phyloP scores from a whole-genome alignment of 208 protist genomes.

The Leptomonas pyrrhocoris region DNA sequence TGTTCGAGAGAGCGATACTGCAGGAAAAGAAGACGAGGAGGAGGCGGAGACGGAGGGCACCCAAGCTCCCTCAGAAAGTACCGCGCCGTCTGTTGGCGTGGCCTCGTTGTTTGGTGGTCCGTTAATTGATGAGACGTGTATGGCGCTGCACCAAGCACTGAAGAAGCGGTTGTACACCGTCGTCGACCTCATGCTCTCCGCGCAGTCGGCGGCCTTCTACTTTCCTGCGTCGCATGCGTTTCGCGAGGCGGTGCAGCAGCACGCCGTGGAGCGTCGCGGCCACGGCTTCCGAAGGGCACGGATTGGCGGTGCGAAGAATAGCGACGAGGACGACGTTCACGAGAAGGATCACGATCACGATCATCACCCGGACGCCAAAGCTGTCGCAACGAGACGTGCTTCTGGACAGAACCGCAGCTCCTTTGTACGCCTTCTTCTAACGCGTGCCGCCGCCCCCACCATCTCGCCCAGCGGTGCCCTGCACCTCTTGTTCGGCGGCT shows the following conservation, averaged over 20 bases:
- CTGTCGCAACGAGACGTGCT: neutral
- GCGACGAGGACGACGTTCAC: neutral
- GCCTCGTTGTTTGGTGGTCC: conserved; percentile 41
- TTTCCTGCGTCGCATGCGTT: conserved; percentile 40
- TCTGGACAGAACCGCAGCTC: conserved; percentile 43
- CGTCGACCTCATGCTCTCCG: conserved; percentile 66
- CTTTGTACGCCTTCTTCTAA: conserved; percentile 68
- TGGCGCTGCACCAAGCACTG: conserved; percentile 60
- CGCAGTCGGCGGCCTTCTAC: conserved; percentile 14
- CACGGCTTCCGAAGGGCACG: neutral
- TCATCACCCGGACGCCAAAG: neutral
- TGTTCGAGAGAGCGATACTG: neutral
- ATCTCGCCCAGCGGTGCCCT: conserved; percentile 43
- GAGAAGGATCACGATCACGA: neutral
- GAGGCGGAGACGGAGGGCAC: conserved; percentile 9
- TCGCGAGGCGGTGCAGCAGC: conserved; percentile 31
- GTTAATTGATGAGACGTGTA: conserved; percentile 70
- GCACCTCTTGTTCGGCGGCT: conserved; percentile 60
- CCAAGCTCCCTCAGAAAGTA: neutral
- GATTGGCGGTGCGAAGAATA: neutral
- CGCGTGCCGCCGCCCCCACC: conserved; percentile 34
- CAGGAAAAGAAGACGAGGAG: neutral
- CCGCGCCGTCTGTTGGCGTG: neutral
- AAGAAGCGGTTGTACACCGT: conserved; percentile 57
- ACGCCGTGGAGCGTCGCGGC: conserved; percentile 7